Conservation (phyloP, 2,329 filamentous ascomycete species). For the Xylariales sp. region DNA sequence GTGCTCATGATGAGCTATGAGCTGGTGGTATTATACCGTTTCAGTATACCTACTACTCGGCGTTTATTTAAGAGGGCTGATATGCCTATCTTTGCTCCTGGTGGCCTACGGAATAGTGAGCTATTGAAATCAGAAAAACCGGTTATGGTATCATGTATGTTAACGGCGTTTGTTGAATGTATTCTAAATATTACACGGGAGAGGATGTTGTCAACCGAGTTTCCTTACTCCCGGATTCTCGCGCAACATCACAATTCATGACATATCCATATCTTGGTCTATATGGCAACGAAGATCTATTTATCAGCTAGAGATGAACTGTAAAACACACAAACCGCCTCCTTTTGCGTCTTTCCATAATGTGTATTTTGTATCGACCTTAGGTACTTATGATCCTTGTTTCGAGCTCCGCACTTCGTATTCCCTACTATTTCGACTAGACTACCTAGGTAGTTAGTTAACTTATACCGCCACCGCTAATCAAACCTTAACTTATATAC, state of each 20-base stretch:
- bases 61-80: neutral
- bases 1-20: conserved; percentile 44
- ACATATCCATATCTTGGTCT: too few relatives aligned
- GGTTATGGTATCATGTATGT: neutral
- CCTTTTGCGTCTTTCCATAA: too few relatives aligned
- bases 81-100: neutral
- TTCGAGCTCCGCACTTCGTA: neutral
- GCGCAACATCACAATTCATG: too few relatives aligned
- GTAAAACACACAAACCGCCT: too few relatives aligned
- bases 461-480: neutral
- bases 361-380: too few relatives aligned
- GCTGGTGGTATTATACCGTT: neutral
- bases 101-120: neutral
- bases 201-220: too few relatives aligned
- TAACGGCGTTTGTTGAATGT: neutral
- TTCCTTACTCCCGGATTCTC: too few relatives aligned
- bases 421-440: neutral
- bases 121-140: neutral
- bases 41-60: neutral
- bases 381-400: neutral
- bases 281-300: too few relatives aligned
- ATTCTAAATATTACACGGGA: too few relatives aligned
- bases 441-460: neutral
- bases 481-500: neutral
- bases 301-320: too few relatives aligned